phyloP scores from a whole-genome alignment of 2,329 filamentous ascomycete species.

The Penicillium sp. region DNA sequence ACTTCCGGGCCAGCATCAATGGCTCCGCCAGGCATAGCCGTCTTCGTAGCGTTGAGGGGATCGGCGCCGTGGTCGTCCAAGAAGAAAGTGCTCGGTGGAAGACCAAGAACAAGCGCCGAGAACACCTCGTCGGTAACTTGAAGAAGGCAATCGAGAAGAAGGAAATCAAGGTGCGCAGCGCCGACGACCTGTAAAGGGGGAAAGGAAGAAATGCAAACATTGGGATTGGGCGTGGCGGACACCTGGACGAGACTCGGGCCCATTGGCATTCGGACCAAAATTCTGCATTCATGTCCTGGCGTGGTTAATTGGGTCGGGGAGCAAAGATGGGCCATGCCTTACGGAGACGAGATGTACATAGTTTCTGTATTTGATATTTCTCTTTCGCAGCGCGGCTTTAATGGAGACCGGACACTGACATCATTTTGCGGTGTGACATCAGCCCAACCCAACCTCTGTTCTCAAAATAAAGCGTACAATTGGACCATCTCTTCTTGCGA shows the following conservation, averaged over 20 bases:
- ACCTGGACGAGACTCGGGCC: too few relatives aligned
- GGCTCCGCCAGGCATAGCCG: constrained; percentile 34
- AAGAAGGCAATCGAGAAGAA: constrained; percentile 38
- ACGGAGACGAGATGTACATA: constrained; percentile 20
- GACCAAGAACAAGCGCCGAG: constrained; percentile 36
- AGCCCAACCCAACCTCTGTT: constrained; percentile 10
- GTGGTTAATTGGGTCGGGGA: constrained; percentile 10
- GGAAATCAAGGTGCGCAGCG: constrained; percentile 32
- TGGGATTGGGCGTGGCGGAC: neutral
- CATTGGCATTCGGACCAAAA: constrained; percentile 7
- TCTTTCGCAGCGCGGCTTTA: constrained; percentile 2
- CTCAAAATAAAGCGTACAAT: too few relatives aligned
- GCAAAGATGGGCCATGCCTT: too few relatives aligned
- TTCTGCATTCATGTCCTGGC: constrained; percentile 5
- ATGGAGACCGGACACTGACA: constrained; percentile 17
- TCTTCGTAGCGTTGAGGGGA: constrained; percentile 32
- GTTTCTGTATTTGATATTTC: constrained; percentile 1
- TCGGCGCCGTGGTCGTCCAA: constrained; percentile 21
- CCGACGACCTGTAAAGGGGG: constrained; percentile 31
- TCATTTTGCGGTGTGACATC: constrained; percentile 22
- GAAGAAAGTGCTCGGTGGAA: constrained; percentile 38
- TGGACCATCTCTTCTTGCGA: too few relatives aligned
- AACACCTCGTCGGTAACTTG: constrained; percentile 36
- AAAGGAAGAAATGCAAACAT: constrained; percentile 1
- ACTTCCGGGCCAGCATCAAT: constrained; percentile 37